Base-by-base conservation (phyloP, 2,329 filamentous ascomycete genomes). In the Botrytis hyacinthi region DNA sequence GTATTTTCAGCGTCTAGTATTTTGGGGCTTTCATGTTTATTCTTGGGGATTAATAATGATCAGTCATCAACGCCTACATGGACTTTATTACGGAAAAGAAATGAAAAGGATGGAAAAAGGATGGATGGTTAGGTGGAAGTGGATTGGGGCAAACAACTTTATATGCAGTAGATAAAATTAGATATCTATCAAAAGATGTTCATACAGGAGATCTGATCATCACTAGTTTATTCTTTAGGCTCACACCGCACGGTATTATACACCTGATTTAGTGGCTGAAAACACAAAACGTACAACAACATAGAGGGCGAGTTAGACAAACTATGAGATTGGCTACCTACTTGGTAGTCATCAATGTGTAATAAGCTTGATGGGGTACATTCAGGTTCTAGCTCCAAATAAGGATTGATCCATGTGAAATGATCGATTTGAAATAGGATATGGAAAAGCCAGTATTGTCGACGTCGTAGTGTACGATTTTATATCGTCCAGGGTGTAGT, bases 121-220 rank as follows among this genome's bases (percentile, higher is more conserved):
- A 42, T 29, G 48, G 40, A 54, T 42, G 16, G 7, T 26, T 42
- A 9, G 37, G n/a, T 32, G 26, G 48, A 69, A 29, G 35, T 44
- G 66, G n/a, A n/a, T 69, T n/a, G 37, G 16, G 40, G 40, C 26
- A n/a, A 29, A 26, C 54, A 32, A 22, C 46, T 32, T 57, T 32
- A 57, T 29, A 42, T 68, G 14, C 32, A 42, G n/a, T 32, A 69
- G 48, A 69, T 44, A n/a, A 69, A 37, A 42, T 57, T 42, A 59
- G n/a, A 69, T 57, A 16, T 57, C 48, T 59, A 57, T 69, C 26
- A 69, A 32, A 68, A 57, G 48, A 57, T 32, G 66, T 42, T 59
- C n/a, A 57, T 57, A 57, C 22, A 4, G 48, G 48, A 57, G 22
- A 32, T 40, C 26, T 32, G 12, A 69, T 42, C 16, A 57, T 22